Evolutionary conservation across 2,329 filamentous ascomycete genomes (phyloP), one percentile per base, ranked within the genome.

Genomic region (Fusarium circinatum): DNA sequence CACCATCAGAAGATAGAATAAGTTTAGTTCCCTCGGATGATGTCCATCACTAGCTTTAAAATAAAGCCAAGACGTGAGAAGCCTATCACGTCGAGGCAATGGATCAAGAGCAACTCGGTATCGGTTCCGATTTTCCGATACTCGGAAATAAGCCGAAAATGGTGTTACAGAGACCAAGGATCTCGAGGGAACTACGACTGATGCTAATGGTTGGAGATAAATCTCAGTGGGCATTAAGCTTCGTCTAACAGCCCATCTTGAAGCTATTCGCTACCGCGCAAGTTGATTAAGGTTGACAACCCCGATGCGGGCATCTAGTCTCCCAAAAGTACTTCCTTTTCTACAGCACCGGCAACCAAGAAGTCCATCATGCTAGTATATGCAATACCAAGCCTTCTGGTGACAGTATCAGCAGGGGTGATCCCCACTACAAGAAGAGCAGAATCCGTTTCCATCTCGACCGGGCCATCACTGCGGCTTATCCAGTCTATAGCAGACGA

Each of bases 151-250:
- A 5, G 26, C 45, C 26, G 45, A 6, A 12, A 22, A 11, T 48
- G 45, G 0, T 22, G 8, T 5, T 1, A 22, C 13, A 22, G 13
- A 22, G 45, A 15, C 26, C 13, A 9, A 15, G 18, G 45, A 48
- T 22, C 26, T 22, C 22, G 13, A 11, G 20, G 15, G 8, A 48
- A 5, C 9, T 22, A 6, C 4, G 14, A 22, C 13, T 22, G 6
- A 11, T 15, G 5, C 8, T 28, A 28, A 47, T 1, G 3, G 0
- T 20, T 7, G 1, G 11, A 28, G 18, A 22, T 28, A 3, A 28
- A 28, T 28, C 13, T 48, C 3, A 22, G 9, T 4, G 6, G 18
- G 26, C 1, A 11, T 20, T 14, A 26, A 2, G 6, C 13, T 28
- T 22, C 1, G 10, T 13, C 5, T 26, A 26, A 26, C 12, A 26